Evolutionary conservation across 1,284 basidiomycete genomes (phyloP), one percentile per base, ranked within the genome.

Genomic region (Cryptococcus hybrid): DNA sequence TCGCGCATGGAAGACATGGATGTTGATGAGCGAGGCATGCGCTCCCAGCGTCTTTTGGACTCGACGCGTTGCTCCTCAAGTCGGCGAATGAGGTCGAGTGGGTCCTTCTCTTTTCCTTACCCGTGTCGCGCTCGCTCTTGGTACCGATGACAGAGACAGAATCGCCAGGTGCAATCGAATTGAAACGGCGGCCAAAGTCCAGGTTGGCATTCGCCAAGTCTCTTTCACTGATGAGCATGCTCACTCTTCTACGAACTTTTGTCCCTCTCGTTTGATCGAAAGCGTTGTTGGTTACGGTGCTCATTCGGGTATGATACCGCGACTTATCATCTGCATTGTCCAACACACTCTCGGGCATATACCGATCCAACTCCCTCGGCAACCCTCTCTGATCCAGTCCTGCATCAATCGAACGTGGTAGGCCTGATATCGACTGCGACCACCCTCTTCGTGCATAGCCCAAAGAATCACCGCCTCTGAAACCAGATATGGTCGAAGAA

Each of bases 1-100:
- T 73, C 70, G 43, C 71, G 67, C 2, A 73, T 53, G 6, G 60
- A 59, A 2, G 68, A 67, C 67, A 73, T 69, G 3, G 74, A 73
- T 15, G 70, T 67, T 1, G 68, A 57, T 3, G 72, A 63, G n/a
- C 55, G 51, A 30, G 65, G 65, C 42, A 62, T 62, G 18, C 55
- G 55, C 38, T 63, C 56, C 75, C 70, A 76, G 15, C 64, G 64
- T 51, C 60, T 56, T 55, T 69, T 72, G 42, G 67, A 64, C 51
- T 67, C 47, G 6, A 54, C 57, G 44, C 66, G 57, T 43, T 61
- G 61, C 58, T 70, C 66, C 58, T 76, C 74, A 18, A 76, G 62
- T 6, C 65, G 58, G 3, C 66, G 62, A 7, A 76, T 57, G 3
- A 76, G 56, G 9, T 73, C 74, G 37, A 76, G 59, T 0, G 74